Base-by-base conservation (phyloP, 805 yeast genomes). In the Starmera quercuum region DNA sequence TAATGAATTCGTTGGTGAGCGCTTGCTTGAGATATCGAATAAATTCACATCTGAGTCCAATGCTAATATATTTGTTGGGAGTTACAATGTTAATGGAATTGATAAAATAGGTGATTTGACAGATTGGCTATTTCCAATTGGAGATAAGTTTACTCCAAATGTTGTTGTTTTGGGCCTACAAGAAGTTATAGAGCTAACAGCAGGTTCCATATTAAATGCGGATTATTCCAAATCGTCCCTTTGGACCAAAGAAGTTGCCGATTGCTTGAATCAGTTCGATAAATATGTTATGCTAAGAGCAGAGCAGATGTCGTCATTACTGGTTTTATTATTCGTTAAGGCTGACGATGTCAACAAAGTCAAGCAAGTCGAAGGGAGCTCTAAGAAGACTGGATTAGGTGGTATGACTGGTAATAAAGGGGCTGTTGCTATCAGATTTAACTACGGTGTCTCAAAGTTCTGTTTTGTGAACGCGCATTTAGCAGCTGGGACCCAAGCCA, bases 331-430 rank as follows among this genome's bases (percentile, higher is more conserved):
- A 32, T 81, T 79, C 53, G 85, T 76, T 5, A 73, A 71, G 39
- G 56, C 69, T 6, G 65, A 63, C 27, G 56, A 63, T 31, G 62
- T 68, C 19, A 54, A 59, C 15, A 51, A 66, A 34, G 77, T 92
- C 4, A 83, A 84, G 11, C 80, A 82, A 49, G 96, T 92, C 5
- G 88, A 87, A 45, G 97, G 97, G n/a, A 73, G 88, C n/a, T 73
- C 83, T 10, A 90, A 88, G 49, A 90, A 90, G 58, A 90, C 97
- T 0, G 98, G 97, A 0, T 64, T 92, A 35, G 96, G 97, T 25
- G 98, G 98, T 29, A 90, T 92, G 63, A 76, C 97, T 0, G 98
- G 97, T 13, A 90, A 92, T 55, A 90, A 90, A 56, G 98, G 98
- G 29, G 96, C 94, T 4, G 94, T 88, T 39, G 96, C 95, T 0